phyloP scores from a whole-genome alignment of 2,329 filamentous ascomycete species.

The Daldinia sp. region DNA sequence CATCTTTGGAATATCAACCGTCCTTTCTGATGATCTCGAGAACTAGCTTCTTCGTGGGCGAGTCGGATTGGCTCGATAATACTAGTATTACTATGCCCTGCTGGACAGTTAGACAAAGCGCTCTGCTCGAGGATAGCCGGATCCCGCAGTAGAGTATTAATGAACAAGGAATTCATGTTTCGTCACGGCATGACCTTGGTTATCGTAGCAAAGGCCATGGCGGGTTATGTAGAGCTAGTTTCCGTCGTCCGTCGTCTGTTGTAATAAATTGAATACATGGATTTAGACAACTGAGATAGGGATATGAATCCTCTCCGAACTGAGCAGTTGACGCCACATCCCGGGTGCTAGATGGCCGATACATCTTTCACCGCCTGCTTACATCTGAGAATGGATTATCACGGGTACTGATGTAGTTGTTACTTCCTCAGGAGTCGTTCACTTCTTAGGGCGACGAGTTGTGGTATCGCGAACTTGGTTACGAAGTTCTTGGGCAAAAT shows the following conservation, averaged over 20 bases:
- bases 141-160: too few species aligned
- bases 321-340: background rate
- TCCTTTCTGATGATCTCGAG: background rate
- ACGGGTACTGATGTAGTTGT: background rate
- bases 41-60: background rate
- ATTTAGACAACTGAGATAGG: background rate
- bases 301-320: background rate
- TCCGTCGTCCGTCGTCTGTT: too few species aligned
- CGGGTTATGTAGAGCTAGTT: too few species aligned
- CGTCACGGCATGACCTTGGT: too few species aligned
- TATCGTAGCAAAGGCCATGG: too few species aligned
- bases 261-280: too few species aligned
- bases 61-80: too few species aligned
- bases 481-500: constrained; percentile 61
- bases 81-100: too few species aligned
- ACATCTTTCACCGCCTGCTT: background rate
- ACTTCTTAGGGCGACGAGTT: constrained; percentile 36
- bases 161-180: too few species aligned
- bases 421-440: constrained; percentile 6
- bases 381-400: background rate
- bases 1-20: background rate
- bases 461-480: constrained; percentile 57
- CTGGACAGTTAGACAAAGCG: too few species aligned
- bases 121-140: background rate
- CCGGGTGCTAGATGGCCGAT: background rate